Conservation (phyloP, 495 filamentous ascomycete species). For the Trypethelium eluteriae region DNA sequence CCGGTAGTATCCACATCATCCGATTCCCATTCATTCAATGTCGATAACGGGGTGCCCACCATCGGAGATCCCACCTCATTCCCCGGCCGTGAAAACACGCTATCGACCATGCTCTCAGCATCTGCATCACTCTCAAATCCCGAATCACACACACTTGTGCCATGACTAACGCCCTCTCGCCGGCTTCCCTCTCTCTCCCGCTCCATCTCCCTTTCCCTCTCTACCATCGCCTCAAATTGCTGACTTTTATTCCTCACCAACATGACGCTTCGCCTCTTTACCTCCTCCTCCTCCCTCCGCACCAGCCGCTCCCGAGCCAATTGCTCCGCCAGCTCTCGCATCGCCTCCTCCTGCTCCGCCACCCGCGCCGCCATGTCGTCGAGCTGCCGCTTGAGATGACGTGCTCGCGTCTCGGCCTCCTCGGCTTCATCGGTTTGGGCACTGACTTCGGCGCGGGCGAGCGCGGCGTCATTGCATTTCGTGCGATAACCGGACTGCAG, state of each 20-base stretch:
- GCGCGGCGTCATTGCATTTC: slow-evolving; percentile 51
- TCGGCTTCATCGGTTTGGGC: slow-evolving; percentile 65
- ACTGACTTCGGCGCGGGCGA: slow-evolving; percentile 53
- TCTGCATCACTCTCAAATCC: slow-evolving; percentile 35
- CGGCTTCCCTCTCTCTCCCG: slow-evolving; percentile 20
- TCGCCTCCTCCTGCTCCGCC: slow-evolving; percentile 54
- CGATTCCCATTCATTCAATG: slow-evolving; percentile 14
- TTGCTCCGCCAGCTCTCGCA: slow-evolving; percentile 57
- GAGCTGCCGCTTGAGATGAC: slow-evolving; percentile 63
- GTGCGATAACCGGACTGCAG: slow-evolving; percentile 67
- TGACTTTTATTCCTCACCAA: slow-evolving; percentile 12
- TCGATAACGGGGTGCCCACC: slow-evolving; percentile 14
- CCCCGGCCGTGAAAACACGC: slow-evolving; percentile 24
- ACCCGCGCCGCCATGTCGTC: slow-evolving; percentile 68
- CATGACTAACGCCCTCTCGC: slow-evolving; percentile 18
- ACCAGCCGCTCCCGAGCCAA: slow-evolving; percentile 52
- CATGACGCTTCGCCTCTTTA: slow-evolving; percentile 21
- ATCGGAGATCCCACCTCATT: slow-evolving; percentile 9
- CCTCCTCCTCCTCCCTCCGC: slow-evolving; percentile 48
- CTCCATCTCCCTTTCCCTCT: too few relatives aligned
- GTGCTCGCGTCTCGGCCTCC: slow-evolving; percentile 60
- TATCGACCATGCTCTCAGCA: slow-evolving; percentile 19
- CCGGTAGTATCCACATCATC: slow-evolving; percentile 8
- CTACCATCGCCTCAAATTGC: slow-evolving; percentile 11
- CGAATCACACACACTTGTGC: slow-evolving; percentile 23